These are phyloP conservation scores for Diaporthe sp. DNA, from an alignment of 2,329 filamentous ascomycete genomes.

Conservation along the genomic window DNA sequence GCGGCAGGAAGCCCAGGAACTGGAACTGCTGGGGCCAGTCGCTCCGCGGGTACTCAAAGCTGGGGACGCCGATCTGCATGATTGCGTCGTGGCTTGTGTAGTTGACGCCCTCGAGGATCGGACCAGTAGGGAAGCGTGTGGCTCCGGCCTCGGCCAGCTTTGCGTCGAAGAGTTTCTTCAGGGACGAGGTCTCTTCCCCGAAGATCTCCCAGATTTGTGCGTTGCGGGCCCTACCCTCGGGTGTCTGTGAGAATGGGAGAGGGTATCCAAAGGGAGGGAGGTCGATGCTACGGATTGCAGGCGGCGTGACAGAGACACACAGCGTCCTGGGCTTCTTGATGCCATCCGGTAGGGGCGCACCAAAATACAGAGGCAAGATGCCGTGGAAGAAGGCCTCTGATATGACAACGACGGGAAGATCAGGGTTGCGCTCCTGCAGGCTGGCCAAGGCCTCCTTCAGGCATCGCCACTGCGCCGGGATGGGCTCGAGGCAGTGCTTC, in stretches of 20 bases:
- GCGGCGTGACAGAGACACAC: slow-evolving; percentile 54
- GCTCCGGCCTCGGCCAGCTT: slow-evolving; percentile 50
- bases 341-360: slow-evolving; percentile 46
- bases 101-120: slow-evolving; percentile 52
- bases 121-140: slow-evolving; percentile 37
- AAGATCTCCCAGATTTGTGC: slow-evolving; percentile 50
- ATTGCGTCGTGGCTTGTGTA: slow-evolving; percentile 53
- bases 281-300: slow-evolving; percentile 52
- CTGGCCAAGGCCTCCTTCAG: slow-evolving; percentile 47
- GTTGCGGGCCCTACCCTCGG: slow-evolving; percentile 45
- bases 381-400: slow-evolving; percentile 54
- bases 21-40: slow-evolving; percentile 53
- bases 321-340: slow-evolving; percentile 46
- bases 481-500: slow-evolving; percentile 49
- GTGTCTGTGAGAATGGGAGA: slow-evolving; percentile 49
- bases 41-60: slow-evolving; percentile 54
- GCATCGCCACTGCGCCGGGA: slow-evolving; percentile 52
- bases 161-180: slow-evolving; percentile 47
- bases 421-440: slow-evolving; percentile 44
- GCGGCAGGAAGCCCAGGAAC: slow-evolving; percentile 53
- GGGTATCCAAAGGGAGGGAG: slow-evolving; percentile 52
- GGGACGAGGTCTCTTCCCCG: slow-evolving; percentile 42
- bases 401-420: slow-evolving; percentile 48
- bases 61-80: slow-evolving; percentile 54
- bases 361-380: slow-evolving; percentile 51